A percentile compares a stretch with the other conserved stretches of the same genome.
These are phyloP conservation scores for Plasmodium blacklocki DNA, from an alignment of 169 alveolate species.

Conservation along the genomic window DNA sequence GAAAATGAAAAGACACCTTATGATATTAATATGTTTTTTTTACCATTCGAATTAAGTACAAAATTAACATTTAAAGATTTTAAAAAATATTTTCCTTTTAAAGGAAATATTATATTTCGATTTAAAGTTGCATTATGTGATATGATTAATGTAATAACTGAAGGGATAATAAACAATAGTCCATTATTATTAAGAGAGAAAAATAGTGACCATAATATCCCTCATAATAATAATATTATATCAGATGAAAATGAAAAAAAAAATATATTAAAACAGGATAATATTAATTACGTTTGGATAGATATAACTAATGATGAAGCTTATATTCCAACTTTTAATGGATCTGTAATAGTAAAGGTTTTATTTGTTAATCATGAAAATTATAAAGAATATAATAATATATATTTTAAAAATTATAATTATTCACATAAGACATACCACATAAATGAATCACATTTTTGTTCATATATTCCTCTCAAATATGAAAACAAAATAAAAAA, in stretches of 20 bases:
- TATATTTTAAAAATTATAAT: slow-evolving; percentile 35
- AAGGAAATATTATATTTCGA: slow-evolving; percentile 59
- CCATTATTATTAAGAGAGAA: slow-evolving; percentile 41
- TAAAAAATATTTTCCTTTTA: slow-evolving; percentile 71
- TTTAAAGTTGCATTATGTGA: slow-evolving; percentile 45
- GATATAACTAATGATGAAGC: slow-evolving; percentile 69
- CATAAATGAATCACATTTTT: slow-evolving; percentile 26
- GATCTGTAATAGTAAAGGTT: slow-evolving; percentile 52
- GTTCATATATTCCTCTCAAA: slow-evolving; percentile 26
- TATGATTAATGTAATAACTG: slow-evolving; percentile 59
- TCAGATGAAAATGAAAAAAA: slow-evolving; percentile 65
- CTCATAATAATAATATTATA: slow-evolving; percentile 16
- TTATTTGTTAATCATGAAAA: slow-evolving; percentile 64
- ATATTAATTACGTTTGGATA: slow-evolving; percentile 53
- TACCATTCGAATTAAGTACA: slow-evolving; percentile 43
- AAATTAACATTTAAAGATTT: slow-evolving; percentile 51
- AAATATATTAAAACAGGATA: slow-evolving; percentile 71
- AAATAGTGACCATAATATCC: background rate
- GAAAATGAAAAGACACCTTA: slow-evolving; percentile 72
- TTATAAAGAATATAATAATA: slow-evolving; percentile 53
- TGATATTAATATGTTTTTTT: slow-evolving; percentile 61
- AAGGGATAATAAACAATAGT: slow-evolving; percentile 31
- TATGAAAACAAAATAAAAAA: slow-evolving; percentile 1
- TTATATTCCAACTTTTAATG: slow-evolving; percentile 32
- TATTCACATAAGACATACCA: slow-evolving; percentile 12